Conservation (phyloP, 208 protist genomes). For the Phytomonas sp. region DNA sequence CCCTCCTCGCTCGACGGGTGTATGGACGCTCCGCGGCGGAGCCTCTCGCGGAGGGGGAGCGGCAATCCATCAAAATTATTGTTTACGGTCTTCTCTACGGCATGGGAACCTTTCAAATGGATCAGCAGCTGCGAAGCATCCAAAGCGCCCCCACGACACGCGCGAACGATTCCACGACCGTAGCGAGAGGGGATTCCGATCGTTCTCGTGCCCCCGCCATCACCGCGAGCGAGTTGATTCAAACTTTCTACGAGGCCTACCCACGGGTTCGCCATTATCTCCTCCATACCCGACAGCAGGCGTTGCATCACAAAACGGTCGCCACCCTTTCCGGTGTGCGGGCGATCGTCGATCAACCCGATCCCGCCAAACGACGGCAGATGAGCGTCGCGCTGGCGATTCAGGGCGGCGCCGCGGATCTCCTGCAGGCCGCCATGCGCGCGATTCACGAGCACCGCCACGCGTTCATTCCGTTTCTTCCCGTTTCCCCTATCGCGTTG, state of each 20-base stretch:
- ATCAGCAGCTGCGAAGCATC: constrained; percentile 2
- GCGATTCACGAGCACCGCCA: constrained; percentile 54
- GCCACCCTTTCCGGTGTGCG: constrained; percentile 40
- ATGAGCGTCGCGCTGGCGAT: constrained; percentile 56
- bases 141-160: constrained; percentile 18
- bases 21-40: constrained; percentile 10
- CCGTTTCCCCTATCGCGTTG: constrained; percentile 43
- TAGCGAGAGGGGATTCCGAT: too few species aligned
- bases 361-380: constrained; percentile 55
- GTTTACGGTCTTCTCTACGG: constrained; percentile 88
- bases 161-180: not conserved
- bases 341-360: constrained; percentile 25
- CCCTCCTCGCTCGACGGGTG: constrained; percentile 37
- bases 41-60: constrained; percentile 29
- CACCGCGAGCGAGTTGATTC: constrained; percentile 33
- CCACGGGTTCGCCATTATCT: constrained; percentile 50
- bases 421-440: constrained; percentile 76
- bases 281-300: constrained; percentile 30
- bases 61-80: constrained; percentile 68
- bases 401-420: constrained; percentile 78
- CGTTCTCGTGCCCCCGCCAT: not conserved
- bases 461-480: constrained; percentile 42
- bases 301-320: constrained; percentile 24
- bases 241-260: constrained; percentile 49
- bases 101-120: constrained; percentile 68